Evolutionary conservation across 257 asterid species (phyloP), one percentile per base, ranked within the genome.

Genomic region (Nicotiana benthamiana): DNA sequence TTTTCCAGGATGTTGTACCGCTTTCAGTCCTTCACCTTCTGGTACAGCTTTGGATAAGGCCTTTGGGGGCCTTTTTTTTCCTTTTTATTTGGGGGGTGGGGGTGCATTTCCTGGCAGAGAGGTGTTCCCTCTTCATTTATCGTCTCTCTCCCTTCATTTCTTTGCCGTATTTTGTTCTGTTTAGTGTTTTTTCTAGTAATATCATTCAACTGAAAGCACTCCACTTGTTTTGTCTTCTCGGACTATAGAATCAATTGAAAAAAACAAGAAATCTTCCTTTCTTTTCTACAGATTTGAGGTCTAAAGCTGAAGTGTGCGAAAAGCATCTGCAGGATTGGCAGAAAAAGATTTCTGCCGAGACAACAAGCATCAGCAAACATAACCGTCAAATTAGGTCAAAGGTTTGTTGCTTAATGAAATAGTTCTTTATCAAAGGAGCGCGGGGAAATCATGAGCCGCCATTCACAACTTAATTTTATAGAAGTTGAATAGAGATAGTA

Each of bases 301-400:
- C 91, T 82, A 96, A 90, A 87, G 85, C 95, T 56, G 97, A 94
- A 84, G 97, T 88, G 48, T 96, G 98, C 63, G 99, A 96, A 82
- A 90, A 22, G 86, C 95, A 90, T 63, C 89, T 94, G 83, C 97
- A 91, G 88, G 90, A 85, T 81, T 94, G 92, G 98, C 88, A 90
- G 90, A 94, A 86, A 87, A 93, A 89, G 90, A 92, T 90, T 36
- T 92, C 99, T 52, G 91, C 94, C 83, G 97, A 93, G 57, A 96
- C 99, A 82, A 94, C 97, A 72, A 92, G 88, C 86, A 90, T 96
- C 82, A 86, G 92, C 86, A 92, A 96, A 85, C 97, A 89, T 88
- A 91, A 88, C 79, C 99, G 98, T 80, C 97, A 89, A 84, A 96
- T 89, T 75, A 96, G 92, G 86, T 88, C 97, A 27, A 94, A 96